Evolutionary conservation across 306 rosid species (phyloP).

Genomic region (Myrica gale): DNA sequence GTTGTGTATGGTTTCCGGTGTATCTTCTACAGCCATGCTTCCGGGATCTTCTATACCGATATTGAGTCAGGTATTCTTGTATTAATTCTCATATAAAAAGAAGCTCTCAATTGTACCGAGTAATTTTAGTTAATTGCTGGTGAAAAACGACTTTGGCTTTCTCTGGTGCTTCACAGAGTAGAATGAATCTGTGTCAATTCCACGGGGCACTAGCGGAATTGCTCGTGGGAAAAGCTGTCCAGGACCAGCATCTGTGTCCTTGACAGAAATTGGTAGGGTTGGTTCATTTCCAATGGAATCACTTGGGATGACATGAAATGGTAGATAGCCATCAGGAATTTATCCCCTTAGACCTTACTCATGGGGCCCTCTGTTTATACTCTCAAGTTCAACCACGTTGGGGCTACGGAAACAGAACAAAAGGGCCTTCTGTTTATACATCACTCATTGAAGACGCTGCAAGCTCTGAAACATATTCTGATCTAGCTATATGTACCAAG

Average conservation of each 20-base stretch:
- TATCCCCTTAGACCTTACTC: not conserved
- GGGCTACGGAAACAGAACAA: not conserved
- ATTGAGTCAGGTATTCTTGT: conserved; percentile 68
- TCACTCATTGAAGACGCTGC: no score
- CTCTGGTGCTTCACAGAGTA: not conserved
- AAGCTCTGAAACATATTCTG: no score
- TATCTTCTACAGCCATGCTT: conserved; percentile 77
- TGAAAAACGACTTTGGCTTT: not conserved
- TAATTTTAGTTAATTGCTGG: not conserved
- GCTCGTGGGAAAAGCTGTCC: not conserved
- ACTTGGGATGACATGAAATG: not conserved
- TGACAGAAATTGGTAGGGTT: not conserved
- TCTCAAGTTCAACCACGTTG: not conserved
- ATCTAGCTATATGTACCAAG: not conserved
- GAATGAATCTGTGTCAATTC: not conserved
- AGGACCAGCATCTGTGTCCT: not conserved
- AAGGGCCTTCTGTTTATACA: no score
- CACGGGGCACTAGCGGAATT: not conserved
- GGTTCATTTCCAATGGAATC: no score
- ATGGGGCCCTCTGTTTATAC: not conserved
- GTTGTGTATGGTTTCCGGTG: conserved; percentile 6
- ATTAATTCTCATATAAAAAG: not conserved
- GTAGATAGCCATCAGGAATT: not conserved
- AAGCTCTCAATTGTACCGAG: not conserved
- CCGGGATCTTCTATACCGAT: conserved; percentile 95